Conservation (phyloP, 192 early-diverging fungal species). For the Linnemannia exigua region DNA sequence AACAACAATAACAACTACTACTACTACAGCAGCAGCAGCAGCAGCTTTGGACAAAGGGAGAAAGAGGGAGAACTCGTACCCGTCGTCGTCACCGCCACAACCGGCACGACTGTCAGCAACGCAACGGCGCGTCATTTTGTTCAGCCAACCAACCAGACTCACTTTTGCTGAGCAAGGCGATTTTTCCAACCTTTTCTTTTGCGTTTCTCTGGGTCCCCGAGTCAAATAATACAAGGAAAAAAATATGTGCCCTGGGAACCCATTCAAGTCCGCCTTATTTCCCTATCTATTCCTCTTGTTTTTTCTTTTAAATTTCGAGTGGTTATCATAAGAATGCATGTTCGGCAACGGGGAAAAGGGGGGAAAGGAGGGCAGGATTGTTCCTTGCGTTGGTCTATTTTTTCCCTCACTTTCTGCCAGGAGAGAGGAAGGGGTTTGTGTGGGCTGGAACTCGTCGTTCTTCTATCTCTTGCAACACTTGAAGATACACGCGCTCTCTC, state of each 20-base stretch:
- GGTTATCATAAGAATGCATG: background rate
- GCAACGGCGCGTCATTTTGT: slow-evolving; percentile 6
- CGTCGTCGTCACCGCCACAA: background rate
- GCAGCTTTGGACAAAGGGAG: background rate
- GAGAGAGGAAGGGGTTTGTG: background rate
- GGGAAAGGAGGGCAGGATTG: background rate
- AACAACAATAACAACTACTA: too few relatives aligned
- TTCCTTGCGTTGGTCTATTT: background rate
- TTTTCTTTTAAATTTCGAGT: background rate
- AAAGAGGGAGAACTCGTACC: background rate
- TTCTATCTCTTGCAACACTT: background rate
- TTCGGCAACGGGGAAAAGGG: background rate
- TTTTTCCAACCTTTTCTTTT: background rate
- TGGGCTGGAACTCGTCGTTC: background rate
- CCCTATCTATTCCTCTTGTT: background rate
- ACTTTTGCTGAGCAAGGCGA: background rate
- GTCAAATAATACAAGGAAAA: background rate
- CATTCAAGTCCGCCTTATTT: background rate
- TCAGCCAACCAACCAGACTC: background rate
- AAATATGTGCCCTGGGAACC: slow-evolving; percentile 3
- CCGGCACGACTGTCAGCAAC: background rate
- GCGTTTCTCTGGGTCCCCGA: slow-evolving; percentile 5
- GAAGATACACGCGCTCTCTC: background rate
- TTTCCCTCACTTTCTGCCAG: background rate
- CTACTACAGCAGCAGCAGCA: too few relatives aligned